Percentiles rank a stretch among this genome's conserved stretches.
Conservation (phyloP, 164 flowering plant genomes). For the Aristolochia fimbriata region DNA sequence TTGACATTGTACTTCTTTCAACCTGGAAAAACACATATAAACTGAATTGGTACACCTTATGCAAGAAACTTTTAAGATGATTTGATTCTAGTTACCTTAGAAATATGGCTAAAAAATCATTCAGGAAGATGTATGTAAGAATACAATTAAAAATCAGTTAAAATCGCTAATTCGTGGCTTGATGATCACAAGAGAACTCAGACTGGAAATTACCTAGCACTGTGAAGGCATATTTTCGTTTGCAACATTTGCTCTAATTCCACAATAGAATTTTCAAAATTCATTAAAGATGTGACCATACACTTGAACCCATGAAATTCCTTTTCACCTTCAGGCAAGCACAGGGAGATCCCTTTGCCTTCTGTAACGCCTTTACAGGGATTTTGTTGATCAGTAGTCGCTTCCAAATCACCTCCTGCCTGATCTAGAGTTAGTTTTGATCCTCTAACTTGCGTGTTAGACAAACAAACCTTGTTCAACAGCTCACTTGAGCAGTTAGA, state of each 20-base stretch:
- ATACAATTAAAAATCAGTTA: too few species aligned
- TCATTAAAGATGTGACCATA: slow-evolving; percentile 8
- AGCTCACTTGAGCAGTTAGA: slow-evolving; percentile 22
- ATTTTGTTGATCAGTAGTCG: slow-evolving; percentile 9
- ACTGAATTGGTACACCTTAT: too few species aligned
- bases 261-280: slow-evolving; percentile 14
- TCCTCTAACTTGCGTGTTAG: slow-evolving; percentile 23
- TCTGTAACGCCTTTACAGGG: not conserved
- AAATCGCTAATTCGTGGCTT: too few species aligned
- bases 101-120: too few species aligned
- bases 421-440: slow-evolving; percentile 17
- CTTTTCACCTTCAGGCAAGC: slow-evolving; percentile 5
- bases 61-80: too few species aligned
- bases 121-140: too few species aligned
- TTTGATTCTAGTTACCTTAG: too few species aligned
- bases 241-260: slow-evolving; percentile 21
- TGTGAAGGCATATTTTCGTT: slow-evolving; percentile 16
- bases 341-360: slow-evolving; percentile 4
- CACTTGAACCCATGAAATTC: slow-evolving; percentile 5
- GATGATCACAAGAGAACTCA: too few species aligned
- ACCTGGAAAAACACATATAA: slow-evolving; percentile 25
- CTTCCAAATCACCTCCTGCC: slow-evolving; percentile 5
- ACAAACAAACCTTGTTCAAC: slow-evolving; percentile 21
- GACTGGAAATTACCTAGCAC: slow-evolving; percentile 27
- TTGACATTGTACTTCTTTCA: slow-evolving; percentile 26